A percentile compares a stretch with the other conserved stretches of the same genome.
Conservation (phyloP, 2,329 filamentous ascomycete genomes). For the Orbilia ellipsospora region DNA sequence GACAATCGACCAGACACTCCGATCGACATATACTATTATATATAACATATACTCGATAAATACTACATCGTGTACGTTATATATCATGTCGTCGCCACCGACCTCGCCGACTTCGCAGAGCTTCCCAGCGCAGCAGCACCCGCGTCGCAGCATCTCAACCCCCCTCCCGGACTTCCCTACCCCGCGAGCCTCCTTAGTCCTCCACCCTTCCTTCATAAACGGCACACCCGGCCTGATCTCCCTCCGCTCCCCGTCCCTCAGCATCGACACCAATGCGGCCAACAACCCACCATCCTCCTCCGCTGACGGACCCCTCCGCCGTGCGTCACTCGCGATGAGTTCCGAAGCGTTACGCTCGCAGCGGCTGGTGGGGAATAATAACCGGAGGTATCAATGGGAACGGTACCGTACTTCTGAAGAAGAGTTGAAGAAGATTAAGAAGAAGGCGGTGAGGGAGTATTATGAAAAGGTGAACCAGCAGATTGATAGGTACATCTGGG, state of each 20-base stretch:
- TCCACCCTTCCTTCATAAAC: conserved; percentile 34
- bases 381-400: conserved; percentile 86
- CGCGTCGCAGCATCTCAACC: conserved; percentile 27
- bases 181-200: conserved; percentile 18
- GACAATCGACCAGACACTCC: no score
- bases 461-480: conserved; percentile 90
- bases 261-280: conserved; percentile 16
- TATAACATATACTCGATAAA: not conserved
- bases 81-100: no score
- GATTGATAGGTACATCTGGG: conserved; percentile 91
- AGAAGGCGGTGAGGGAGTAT: conserved; percentile 80
- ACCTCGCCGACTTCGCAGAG: conserved; percentile 15
- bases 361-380: conserved; percentile 86
- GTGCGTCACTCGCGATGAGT: conserved; percentile 36
- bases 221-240: conserved; percentile 22
- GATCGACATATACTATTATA: not conserved
- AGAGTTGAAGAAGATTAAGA: conserved; percentile 76
- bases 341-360: conserved; percentile 41
- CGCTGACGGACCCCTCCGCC: conserved; percentile 14
- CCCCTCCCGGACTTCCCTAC: conserved; percentile 43
- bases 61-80: no score
- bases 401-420: conserved; percentile 85
- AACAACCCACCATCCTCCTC: no score
- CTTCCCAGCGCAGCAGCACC: conserved; percentile 10
- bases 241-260: conserved; percentile 9